A percentile compares a stretch with the other conserved stretches of the same genome.
Evolutionary conservation across 2,329 filamentous ascomycete genomes (phyloP).

Genomic region (Colletotrichum tabaci): DNA sequence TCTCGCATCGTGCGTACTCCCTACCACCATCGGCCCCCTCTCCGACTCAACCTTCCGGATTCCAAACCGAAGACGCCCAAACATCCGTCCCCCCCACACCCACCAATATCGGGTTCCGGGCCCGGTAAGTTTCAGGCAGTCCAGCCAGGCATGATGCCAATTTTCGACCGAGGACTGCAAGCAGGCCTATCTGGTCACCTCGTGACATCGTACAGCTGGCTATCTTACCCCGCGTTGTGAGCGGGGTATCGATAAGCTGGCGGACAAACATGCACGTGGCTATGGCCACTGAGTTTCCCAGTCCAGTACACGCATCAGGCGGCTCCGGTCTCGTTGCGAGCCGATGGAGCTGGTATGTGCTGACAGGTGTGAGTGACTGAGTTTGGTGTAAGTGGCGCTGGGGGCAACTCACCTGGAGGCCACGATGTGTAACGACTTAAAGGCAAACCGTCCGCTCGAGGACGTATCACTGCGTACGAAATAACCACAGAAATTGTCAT

Average conservation of each 20-base stretch:
- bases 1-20: neutral
- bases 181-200: constrained; percentile 29
- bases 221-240: constrained; percentile 32
- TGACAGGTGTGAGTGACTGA: neutral
- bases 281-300: constrained; percentile 16
- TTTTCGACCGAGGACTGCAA: constrained; percentile 4
- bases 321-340: neutral
- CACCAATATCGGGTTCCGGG: constrained; percentile 21
- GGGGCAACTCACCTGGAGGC: neutral
- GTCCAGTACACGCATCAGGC: constrained; percentile 19
- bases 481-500: constrained; percentile 2
- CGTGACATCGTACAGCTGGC: constrained; percentile 17
- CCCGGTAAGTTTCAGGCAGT: constrained; percentile 22
- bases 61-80: constrained; percentile 28
- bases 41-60: constrained; percentile 26
- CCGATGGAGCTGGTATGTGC: constrained; percentile 10
- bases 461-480: neutral
- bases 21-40: constrained; percentile 16
- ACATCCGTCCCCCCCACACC: constrained; percentile 12
- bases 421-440: constrained; percentile 17
- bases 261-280: neutral
- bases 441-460: constrained; percentile 1
- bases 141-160: neutral
- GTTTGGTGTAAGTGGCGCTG: too few relatives aligned
- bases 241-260: constrained; percentile 40